These are phyloP conservation scores for Ceratobasidium sp. DNA, from an alignment of 1,284 basidiomycete species.

Conservation along the genomic window DNA sequence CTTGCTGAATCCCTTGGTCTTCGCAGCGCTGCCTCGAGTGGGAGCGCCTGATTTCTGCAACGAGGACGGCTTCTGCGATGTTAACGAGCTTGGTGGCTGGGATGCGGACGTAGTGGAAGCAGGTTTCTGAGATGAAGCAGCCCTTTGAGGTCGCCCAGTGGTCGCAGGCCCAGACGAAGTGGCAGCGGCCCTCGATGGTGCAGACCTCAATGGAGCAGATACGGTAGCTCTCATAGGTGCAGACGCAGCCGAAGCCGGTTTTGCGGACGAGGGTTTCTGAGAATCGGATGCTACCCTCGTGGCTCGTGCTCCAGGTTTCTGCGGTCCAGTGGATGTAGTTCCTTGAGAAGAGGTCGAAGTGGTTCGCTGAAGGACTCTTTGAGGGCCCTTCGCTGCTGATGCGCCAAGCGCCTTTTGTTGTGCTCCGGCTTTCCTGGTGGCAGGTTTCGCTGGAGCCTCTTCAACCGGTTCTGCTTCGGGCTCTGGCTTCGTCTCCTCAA, in stretches of 20 bases:
- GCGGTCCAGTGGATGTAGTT: neutral
- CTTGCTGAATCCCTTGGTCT: neutral
- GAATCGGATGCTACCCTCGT: neutral
- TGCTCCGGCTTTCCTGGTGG: neutral
- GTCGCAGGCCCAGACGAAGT: neutral
- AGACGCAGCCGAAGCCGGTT: neutral
- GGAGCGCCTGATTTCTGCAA: neutral
- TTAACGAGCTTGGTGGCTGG: slow-evolving; percentile 10
- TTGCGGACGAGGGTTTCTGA: slow-evolving; percentile 1
- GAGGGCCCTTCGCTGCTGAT: neutral
- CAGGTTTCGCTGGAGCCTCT: neutral
- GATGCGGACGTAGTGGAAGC: neutral
- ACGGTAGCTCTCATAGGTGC: neutral
- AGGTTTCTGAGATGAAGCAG: slow-evolving; percentile 1
- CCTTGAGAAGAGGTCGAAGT: slow-evolving; percentile 2
- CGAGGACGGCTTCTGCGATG: neutral
- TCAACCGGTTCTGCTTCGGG: neutral
- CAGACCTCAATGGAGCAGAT: neutral
- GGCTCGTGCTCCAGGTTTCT: neutral
- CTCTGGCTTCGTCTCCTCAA: neutral
- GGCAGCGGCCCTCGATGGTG: neutral
- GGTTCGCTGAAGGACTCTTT: neutral
- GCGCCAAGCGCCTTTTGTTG: slow-evolving; percentile 13
- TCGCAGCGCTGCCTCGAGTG: neutral
- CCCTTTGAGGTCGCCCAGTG: slow-evolving; percentile 6